Base-by-base conservation (phyloP, 257 asterid genomes). In the Nyctanthes arbortristis region DNA sequence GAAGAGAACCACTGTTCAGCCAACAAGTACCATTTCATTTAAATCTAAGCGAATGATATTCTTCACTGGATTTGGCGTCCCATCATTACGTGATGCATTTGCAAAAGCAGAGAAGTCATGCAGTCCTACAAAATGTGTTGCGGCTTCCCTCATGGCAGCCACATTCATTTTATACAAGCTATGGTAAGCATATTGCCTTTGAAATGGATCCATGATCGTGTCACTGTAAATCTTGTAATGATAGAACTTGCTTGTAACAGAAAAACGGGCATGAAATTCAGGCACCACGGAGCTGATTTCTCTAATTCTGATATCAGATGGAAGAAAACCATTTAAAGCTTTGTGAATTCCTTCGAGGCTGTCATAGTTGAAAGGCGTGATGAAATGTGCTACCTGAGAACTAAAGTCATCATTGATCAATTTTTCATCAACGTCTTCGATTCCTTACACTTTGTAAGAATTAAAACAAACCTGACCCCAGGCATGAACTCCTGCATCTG, bases 401-500 rank as follows among this genome's bases (percentile, higher is more conserved):
- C 65, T 52, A 71, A 77, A 76, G 24, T 57, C 24, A 34, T 63
- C 55, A 61, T 60, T 58, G 69, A 32, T 74, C 69, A 59, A 67
- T 55, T n/a, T 31, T 34, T 24, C 55, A 60, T 40, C 61, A 63
- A 32, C 61, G n/a, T 13, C 11, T 61, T 36, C 39, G 47, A 58
- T 54, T 73, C 34, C 12, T 47, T 18, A 36, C 73, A 63, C 37
- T 66, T 29, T 28, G 63, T 11, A 32, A 33, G 34, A 32, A 64
- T n/a, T 43, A 77, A 71, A 72, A 68, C 82, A 72, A 75, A 93
- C 97, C 97, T 90, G 98, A 65, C 97, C 93, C 89, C 82, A 84
- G 64, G 97, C 97, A 82, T 90, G 98, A 55, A 90, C 98, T 70
- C 98, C 98, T 16, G 96, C 92, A 85, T 93, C 97, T 11, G 98